Conservation (phyloP, 164 flowering plant species). For the Vitis vinifera region DNA sequence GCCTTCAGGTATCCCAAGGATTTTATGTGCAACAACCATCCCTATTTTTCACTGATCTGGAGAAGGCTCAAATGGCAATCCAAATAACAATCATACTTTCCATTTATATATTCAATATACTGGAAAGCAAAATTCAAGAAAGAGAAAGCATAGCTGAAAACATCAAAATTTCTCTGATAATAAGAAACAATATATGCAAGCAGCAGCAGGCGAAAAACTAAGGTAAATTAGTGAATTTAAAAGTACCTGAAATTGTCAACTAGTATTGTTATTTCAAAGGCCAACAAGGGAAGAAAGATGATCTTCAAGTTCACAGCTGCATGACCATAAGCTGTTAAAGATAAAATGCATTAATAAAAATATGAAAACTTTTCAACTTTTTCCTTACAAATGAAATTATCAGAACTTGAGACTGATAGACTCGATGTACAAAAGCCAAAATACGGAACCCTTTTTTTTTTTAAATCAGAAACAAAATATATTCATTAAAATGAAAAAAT, state of each 20-base stretch:
- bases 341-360: constrained; percentile 4
- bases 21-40: too few relatives aligned
- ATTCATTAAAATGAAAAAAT: too few relatives aligned
- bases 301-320: constrained; percentile 80
- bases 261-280: constrained; percentile 68
- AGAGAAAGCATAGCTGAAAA: background rate
- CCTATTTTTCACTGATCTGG: too few relatives aligned
- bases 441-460: too few relatives aligned
- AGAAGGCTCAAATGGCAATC: too few relatives aligned
- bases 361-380: background rate
- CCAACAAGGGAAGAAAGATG: constrained; percentile 83
- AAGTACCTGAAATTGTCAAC: constrained; percentile 88
- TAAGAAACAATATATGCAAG: background rate
- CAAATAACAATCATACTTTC: too few relatives aligned
- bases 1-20: too few relatives aligned
- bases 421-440: too few relatives aligned
- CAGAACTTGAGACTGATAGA: too few relatives aligned
- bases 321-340: constrained; percentile 26
- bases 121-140: background rate
- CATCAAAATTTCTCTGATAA: background rate
- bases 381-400: background rate
- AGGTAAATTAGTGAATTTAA: background rate
- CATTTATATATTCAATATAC: background rate
- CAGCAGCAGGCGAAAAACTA: background rate
- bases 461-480: too few relatives aligned